Evolutionary conservation across 805 yeast genomes (phyloP), one percentile per base, ranked within the genome.

Genomic region (Sugiyamaella smithiae): DNA sequence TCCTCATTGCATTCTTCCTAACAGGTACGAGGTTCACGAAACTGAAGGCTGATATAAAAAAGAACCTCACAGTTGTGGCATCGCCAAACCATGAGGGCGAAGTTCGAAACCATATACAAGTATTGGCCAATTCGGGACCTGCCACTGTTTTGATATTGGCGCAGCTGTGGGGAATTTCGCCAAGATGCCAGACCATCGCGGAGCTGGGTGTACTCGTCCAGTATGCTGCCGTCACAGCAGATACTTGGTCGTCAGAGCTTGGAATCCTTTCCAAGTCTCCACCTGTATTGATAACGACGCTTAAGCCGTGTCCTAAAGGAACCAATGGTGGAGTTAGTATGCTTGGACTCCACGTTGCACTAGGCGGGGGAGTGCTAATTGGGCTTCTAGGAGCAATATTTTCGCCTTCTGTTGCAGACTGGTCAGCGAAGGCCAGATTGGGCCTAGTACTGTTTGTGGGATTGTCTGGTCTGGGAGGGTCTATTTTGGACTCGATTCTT

Each of bases 241-340:
- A 73, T 50, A 72, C 77, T 0, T 73, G 74, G 73, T 73, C 78
- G 3, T 70, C 75, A 1, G 78, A 73, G 47, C 57, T 73, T 16
- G 78, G 78, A 1, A 72, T 74, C 7, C 55, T 73, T 16, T 69
- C 77, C 1, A 58, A 52, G 23, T 43, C 64, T 14, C 47, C 55
- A 2, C 76, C 78, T 2, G 53, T 69, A 19, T 59, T 73, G 26
- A 70, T 73, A 47, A 71, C 75, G 5, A 67, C 72, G 4, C 59
- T 73, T 29, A 52, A 62, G 33, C 60, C 62, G 9, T 74, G 75
- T 42, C 76, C 77, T 2, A 69, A 67, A 17, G 78, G 78, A 8
- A 74, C 77, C 8, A 73, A 73, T 57, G 78, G 78, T 4, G 78
- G 76, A 14, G 67, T 73, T 1, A 61, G 76, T 0, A 54, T 42